Evolutionary conservation across 805 yeast genomes (phyloP).

Genomic region (Blastobotrys chiropterorum): DNA sequence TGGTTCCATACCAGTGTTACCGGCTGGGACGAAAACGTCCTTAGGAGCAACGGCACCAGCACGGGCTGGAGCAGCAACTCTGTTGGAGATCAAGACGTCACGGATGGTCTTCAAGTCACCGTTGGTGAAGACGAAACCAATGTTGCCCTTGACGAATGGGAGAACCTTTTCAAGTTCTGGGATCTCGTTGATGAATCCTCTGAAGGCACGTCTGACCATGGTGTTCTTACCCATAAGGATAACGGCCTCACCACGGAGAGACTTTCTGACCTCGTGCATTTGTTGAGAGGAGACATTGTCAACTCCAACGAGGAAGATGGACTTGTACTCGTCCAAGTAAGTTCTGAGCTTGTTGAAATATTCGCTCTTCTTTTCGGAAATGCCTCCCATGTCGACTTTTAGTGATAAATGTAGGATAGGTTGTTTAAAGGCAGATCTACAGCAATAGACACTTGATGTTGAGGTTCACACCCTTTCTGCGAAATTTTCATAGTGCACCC

Average conservation of each 20-base stretch:
- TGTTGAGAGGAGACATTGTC: constrained; percentile 99
- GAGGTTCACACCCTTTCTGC: neutral
- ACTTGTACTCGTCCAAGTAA: constrained; percentile 93
- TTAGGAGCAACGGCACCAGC: constrained; percentile 99
- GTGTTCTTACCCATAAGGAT: constrained; percentile 99
- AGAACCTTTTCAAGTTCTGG: constrained; percentile 94
- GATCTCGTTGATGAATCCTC: constrained; percentile 84
- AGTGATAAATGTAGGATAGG: constrained; percentile 31
- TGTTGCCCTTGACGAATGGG: constrained; percentile 95
- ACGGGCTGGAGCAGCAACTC: constrained; percentile 99
- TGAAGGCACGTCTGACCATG: constrained; percentile 99
- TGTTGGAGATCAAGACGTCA: constrained; percentile 81
- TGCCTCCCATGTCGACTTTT: constrained; percentile 98
- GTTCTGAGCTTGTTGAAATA: constrained; percentile 94
- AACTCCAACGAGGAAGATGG: constrained; percentile 98
- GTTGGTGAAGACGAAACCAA: constrained; percentile 99
- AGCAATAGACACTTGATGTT: too few species aligned
- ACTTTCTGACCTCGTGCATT: constrained; percentile 99
- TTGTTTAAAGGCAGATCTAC: constrained; percentile 36
- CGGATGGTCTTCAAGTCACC: constrained; percentile 82
- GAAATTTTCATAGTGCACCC: neutral
- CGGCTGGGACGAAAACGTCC: constrained; percentile 97
- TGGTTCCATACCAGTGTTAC: constrained; percentile 99
- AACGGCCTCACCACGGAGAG: constrained; percentile 90
- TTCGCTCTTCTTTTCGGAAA: constrained; percentile 94